A percentile compares a stretch with the other conserved stretches of the same genome.
These are phyloP conservation scores for Penicillium sp. DNA, from an alignment of 2,329 filamentous ascomycete genomes.

Conservation along the genomic window DNA sequence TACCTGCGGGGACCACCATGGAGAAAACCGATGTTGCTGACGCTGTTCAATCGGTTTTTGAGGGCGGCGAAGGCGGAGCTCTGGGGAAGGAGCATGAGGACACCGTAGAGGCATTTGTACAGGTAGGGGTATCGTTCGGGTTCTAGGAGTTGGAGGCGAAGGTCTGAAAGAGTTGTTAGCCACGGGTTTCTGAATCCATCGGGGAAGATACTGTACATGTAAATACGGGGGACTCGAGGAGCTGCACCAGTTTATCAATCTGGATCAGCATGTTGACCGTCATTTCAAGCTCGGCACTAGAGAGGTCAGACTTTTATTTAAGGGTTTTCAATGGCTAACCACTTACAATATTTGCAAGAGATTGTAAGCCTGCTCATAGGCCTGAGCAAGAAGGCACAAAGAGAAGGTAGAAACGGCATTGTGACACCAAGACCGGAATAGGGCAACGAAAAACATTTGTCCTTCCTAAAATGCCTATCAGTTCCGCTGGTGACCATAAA, in stretches of 20 bases:
- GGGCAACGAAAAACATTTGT: slow-evolving; percentile 88
- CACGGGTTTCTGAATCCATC: neutral
- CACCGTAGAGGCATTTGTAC: slow-evolving; percentile 96
- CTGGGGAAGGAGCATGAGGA: slow-evolving; percentile 97
- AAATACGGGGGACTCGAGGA: slow-evolving; percentile 96
- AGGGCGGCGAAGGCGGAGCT: slow-evolving; percentile 95
- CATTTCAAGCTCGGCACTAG: slow-evolving; percentile 95
- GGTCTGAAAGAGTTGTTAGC: slow-evolving; percentile 57
- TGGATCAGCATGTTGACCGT: slow-evolving; percentile 98
- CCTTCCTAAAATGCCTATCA: slow-evolving; percentile 65
- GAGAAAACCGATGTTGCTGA: slow-evolving; percentile 93
- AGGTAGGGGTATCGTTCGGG: slow-evolving; percentile 93
- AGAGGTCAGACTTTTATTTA: slow-evolving; percentile 23
- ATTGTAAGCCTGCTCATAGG: slow-evolving; percentile 97
- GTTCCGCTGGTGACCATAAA: neutral
- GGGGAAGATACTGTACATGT: slow-evolving; percentile 67
- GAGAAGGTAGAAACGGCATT: slow-evolving; percentile 98
- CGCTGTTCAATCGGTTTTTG: slow-evolving; percentile 94
- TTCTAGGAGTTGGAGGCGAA: slow-evolving; percentile 90
- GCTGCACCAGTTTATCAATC: slow-evolving; percentile 95
- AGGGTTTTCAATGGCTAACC: neutral
- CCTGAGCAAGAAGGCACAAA: slow-evolving; percentile 89
- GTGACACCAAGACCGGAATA: slow-evolving; percentile 98
- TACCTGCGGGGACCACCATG: slow-evolving; percentile 81
- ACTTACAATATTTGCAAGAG: slow-evolving; percentile 89